These are phyloP conservation scores for Sugiyamaella marilandica DNA, from an alignment of 805 yeast species.

Conservation along the genomic window DNA sequence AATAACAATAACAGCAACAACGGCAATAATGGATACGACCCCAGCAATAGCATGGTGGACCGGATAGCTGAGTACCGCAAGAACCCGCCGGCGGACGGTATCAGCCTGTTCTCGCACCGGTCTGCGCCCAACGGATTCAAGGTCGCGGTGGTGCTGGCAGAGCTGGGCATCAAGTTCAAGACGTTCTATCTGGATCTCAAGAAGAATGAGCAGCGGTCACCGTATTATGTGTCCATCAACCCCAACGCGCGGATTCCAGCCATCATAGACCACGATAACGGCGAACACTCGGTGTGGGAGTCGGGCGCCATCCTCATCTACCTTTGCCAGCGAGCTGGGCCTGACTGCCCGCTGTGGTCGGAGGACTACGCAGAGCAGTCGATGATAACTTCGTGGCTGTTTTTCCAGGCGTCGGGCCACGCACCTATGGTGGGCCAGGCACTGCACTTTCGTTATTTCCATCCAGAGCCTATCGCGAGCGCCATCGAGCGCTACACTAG, in stretches of 20 bases:
- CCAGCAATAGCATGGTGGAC: conserved; percentile 18
- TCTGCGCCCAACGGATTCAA: conserved; percentile 96
- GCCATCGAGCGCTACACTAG: conserved; percentile 89
- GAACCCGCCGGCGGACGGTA: conserved; percentile 76
- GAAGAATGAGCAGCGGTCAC: conserved; percentile 85
- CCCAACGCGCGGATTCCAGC: conserved; percentile 97
- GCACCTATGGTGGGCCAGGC: conserved; percentile 99
- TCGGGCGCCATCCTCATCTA: conserved; percentile 88
- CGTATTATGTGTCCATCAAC: conserved; percentile 87
- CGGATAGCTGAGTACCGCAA: conserved; percentile 67
- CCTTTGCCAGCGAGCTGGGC: conserved; percentile 57
- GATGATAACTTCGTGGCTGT: conserved; percentile 82
- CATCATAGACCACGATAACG: conserved; percentile 78
- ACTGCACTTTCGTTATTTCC: conserved; percentile 87
- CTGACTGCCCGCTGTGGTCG: conserved; percentile 74
- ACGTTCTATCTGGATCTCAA: conserved; percentile 84
- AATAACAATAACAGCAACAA: conserved; percentile 5
- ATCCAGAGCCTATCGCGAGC: conserved; percentile 74
- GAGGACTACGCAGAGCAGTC: conserved; percentile 73
- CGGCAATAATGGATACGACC: conserved; percentile 1
- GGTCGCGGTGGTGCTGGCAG: conserved; percentile 85
- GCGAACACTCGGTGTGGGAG: conserved; percentile 86
- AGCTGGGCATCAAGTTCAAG: conserved; percentile 70
- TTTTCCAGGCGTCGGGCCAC: conserved; percentile 93
- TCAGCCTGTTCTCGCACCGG: conserved; percentile 70